A percentile compares a stretch with the other conserved stretches of the same genome.
These are phyloP conservation scores for Apiospora sp. DNA, from an alignment of 2,329 filamentous ascomycete genomes.

Conservation along the genomic window DNA sequence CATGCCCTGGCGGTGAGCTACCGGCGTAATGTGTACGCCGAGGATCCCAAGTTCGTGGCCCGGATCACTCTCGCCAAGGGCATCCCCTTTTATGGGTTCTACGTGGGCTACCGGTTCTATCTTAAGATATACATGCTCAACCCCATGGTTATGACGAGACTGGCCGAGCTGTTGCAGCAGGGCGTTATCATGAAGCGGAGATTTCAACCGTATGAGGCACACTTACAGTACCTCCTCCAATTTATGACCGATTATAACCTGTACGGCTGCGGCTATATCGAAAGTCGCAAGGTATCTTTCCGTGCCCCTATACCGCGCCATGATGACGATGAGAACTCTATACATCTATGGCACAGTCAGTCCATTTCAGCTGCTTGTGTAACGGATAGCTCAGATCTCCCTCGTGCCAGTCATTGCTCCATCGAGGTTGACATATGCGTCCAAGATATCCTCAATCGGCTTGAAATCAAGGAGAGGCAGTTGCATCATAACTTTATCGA, in stretches of 20 bases:
- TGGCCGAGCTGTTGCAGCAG: conserved; percentile 87
- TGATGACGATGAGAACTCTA: conserved; percentile 63
- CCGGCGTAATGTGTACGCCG: conserved; percentile 75
- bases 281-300: conserved; percentile 75
- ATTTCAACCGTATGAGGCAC: conserved; percentile 93
- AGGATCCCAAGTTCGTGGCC: conserved; percentile 77
- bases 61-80: conserved; percentile 93
- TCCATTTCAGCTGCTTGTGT: conserved; percentile 69
- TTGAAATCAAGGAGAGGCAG: conserved; percentile 75
- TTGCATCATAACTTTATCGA: conserved; percentile 91
- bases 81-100: conserved; percentile 93
- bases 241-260: conserved; percentile 99
- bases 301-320: conserved; percentile 77
- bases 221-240: conserved; percentile 89
- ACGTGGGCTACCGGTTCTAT: conserved; percentile 90
- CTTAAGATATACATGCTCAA: conserved; percentile 96
- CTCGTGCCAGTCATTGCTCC: conserved; percentile 84
- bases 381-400: conserved; percentile 69
- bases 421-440: conserved; percentile 91
- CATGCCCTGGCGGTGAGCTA: conserved; percentile 89
- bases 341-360: conserved; percentile 81
- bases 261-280: conserved; percentile 90
- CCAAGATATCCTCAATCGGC: conserved; percentile 85
- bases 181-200: conserved; percentile 84
- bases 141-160: conserved; percentile 83